Evolutionary conservation across 345 rosid genomes (phyloP).

Genomic region (Gossypium rotundifolium): DNA sequence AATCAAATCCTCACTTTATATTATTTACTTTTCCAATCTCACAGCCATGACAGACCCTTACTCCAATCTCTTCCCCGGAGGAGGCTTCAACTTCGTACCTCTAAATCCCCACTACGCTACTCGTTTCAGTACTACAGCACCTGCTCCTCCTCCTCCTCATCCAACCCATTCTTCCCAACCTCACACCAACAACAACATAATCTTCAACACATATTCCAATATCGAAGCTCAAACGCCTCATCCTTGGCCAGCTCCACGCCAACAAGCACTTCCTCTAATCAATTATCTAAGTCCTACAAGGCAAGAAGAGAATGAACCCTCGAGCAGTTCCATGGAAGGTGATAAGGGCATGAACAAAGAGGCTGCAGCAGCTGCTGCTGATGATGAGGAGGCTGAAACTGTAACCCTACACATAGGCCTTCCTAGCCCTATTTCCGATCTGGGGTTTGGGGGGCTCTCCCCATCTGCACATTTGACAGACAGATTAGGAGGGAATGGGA

Average conservation of each 20-base stretch:
- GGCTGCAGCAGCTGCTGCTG: background rate
- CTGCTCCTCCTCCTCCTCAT: constrained; percentile 2
- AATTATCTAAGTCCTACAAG: constrained; percentile 32
- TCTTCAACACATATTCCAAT: background rate
- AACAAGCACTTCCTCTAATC: constrained; percentile 38
- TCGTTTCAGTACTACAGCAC: background rate
- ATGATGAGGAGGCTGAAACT: constrained; percentile 15
- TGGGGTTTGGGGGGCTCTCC: constrained; percentile 17
- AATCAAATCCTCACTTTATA: background rate
- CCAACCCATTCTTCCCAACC: background rate
- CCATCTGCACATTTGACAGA: background rate
- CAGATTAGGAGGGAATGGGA: constrained; percentile 9
- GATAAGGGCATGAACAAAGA: constrained; percentile 2
- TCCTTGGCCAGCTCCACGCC: constrained; percentile 6
- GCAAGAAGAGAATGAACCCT: constrained; percentile 20
- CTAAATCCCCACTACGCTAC: constrained; percentile 17
- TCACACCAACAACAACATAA: background rate
- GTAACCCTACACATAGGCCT: constrained; percentile 41
- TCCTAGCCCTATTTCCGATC: constrained; percentile 25
- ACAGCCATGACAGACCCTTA: constrained; percentile 40
- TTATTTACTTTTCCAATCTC: background rate
- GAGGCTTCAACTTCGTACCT: constrained; percentile 36
- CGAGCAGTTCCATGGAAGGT: constrained; percentile 24
- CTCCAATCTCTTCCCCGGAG: constrained; percentile 26
- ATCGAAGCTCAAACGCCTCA: background rate